Evolutionary conservation across 805 yeast species (phyloP), one percentile per base, ranked within the genome.

Genomic region (Myxozyma melibiosi): DNA sequence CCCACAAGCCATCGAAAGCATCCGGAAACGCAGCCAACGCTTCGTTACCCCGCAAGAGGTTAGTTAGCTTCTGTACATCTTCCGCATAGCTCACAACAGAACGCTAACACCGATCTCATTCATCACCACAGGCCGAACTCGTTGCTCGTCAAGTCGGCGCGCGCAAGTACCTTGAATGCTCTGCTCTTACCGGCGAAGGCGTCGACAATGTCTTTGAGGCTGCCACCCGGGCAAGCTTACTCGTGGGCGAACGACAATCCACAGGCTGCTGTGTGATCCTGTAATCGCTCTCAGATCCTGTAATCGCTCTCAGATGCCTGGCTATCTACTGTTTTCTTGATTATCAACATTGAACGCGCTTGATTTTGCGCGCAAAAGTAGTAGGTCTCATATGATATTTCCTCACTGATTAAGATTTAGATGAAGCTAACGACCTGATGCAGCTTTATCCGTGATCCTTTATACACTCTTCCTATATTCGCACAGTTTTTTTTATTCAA

Each of bases 131-230:
- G 62, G 97, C 87, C 4, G 86, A 85, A 64, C 76, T 76, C 47
- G 86, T 84, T 25, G 96, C 96, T 0, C 78, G 78, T 53, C 80
- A 81, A 53, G 86, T 91, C 38, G 96, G 96, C 3, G 97, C 97
- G 0, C 84, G 86, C 62, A 80, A 77, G 60, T 91, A 88, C 69
- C 73, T 91, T 68, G 97, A 91, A 67, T 89, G 97, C 68, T 87
- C 96, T 46, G 90, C 97, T 0, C 75, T 91, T 64, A 88, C 96
- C 1, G 97, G 97, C 3, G 96, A 89, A 69, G 96, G 96, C 11
- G 97, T 91, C 22, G 97, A 90, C 71, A 95, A 88, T 68, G 91
- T 91, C 1, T 90, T 91, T 70, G 97, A 91, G 72, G 82, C 83
- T 49, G 97, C 97, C 14, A 88, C 96, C 1, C 78, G 97, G 65